Base-by-base conservation (phyloP, 1,139 yeast genomes). In the Protomyces inundatus region DNA sequence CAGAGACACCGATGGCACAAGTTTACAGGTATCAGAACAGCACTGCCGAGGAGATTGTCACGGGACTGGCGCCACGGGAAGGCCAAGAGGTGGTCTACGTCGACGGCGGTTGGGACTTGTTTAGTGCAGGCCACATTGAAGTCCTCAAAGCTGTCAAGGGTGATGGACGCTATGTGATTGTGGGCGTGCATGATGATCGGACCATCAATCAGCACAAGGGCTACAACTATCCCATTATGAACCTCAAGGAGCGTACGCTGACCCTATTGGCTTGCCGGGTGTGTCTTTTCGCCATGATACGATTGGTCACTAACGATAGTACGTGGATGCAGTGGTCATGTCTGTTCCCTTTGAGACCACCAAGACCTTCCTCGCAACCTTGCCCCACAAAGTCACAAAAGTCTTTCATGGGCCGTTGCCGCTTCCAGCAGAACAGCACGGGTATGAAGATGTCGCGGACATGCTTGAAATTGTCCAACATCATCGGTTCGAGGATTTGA, bases 101-200 rank as follows among this genome's bases (percentile, higher is more conserved):
- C 7, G 90, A 87, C 70, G 98, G 98, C 30, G 88, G 88, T 1
- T 93, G 90, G 77, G 98, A 93, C 74, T 79, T 93, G 67, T 90
- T 93, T 76, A 91, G 90, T 73, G 91, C 96, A 36, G 98, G 97
- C 16, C 97, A 93, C 73, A 89, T 91, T 68, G 88, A 85, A 71
- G 84, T 85, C 10, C 77, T 88, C 67, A 77, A 81, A 65, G 72
- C 77, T 7, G 83, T 82, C 9, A 72, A 75, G 40, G 74, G 75
- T 65, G 76, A 74, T n/a, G 70, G 71, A 73, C 61, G 73, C 66
- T 73, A 77, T 7, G 83, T 89, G 0, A 75, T 87, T 4, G 90
- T 88, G 30, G 96, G 96, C 0, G 74, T 90, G 34, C 84, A 83
- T 69, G 85, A 84, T 69, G 95, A 88, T 73, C 42, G 36, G 42